Base-by-base conservation (phyloP, 371 early-diverging fungal genomes). In the Circinella umbellata region DNA sequence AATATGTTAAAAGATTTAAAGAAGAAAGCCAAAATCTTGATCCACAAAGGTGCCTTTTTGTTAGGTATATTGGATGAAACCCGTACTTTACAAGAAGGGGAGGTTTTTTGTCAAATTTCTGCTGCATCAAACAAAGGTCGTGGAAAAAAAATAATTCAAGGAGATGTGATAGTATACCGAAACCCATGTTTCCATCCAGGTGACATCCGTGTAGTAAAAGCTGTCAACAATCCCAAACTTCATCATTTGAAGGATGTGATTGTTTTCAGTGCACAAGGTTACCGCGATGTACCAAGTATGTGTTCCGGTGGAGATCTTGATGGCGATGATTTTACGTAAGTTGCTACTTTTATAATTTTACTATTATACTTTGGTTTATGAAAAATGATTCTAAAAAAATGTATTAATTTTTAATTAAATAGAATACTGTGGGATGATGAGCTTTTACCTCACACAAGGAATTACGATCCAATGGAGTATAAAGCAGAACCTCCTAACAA, bases 111-210 rank as follows among this genome's bases (percentile, higher is more conserved):
- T 3, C 91, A 89, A 60, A 74, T 85, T 0, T 78, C 80, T 3
- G 79, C 81, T 20, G 38, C 27, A 71, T 37, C 53, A 68, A 0
- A 51, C 69, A 9, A 57, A 68, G 17, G 65, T 7, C 36, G 59
- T 67, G 66, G 80, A 36, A 77, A 73, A 34, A 37, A 62, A 4
- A 70, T 88, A 0, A 77, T 89, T 15, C 74, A 73, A 7, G 86
- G 90, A 35, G 73, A 76, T 4, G 82, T 84, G 17, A 76, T 90
- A 9, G 81, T 94, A 0, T 84, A 84, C 6, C 86, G 94, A 11
- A 90, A 90, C 38, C 96, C 95, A 0, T 88, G 89, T 42, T 83
- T 95, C 66, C 95, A 95, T 72, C 95, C 97, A 0, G 95, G 97
- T 14, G 95, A 96, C 76, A 72, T 94, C 0, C 84, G 91, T 42